A percentile compares a stretch with the other conserved stretches of the same genome.
phyloP scores from a whole-genome alignment of 2,329 filamentous ascomycete genomes.

The Fusarium albosuccineum region DNA sequence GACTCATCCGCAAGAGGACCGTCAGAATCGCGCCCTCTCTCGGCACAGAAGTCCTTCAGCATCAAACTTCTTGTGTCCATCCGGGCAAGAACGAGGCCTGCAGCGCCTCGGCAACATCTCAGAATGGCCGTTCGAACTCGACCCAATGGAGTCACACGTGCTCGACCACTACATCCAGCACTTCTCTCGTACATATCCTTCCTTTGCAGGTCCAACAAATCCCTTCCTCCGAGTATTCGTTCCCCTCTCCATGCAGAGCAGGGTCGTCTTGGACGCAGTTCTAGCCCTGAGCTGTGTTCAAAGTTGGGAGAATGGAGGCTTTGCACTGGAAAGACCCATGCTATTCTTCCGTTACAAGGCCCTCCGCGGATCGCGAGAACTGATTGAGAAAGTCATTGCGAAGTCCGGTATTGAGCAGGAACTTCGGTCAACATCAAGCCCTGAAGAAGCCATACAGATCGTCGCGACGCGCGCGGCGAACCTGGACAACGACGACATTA shows the following conservation, averaged over 20 bases:
- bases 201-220: slow-evolving; percentile 29
- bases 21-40: background rate
- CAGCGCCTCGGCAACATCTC: slow-evolving; percentile 3
- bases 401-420: background rate
- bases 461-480: background rate
- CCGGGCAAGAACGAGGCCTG: too few relatives aligned
- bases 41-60: background rate
- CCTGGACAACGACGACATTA: background rate
- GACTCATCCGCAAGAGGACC: background rate
- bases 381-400: background rate
- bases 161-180: slow-evolving; percentile 37
- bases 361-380: slow-evolving; percentile 20
- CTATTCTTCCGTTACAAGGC: slow-evolving; percentile 28
- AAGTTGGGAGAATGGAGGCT: slow-evolving; percentile 34
- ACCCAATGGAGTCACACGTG: slow-evolving; percentile 19
- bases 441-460: background rate
- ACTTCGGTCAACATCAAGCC: background rate
- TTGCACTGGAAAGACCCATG: slow-evolving; percentile 22
- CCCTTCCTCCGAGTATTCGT: slow-evolving; percentile 36
- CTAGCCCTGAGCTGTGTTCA: slow-evolving; percentile 30
- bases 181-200: slow-evolving; percentile 35
- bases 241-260: slow-evolving; percentile 32
- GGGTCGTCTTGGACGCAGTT: slow-evolving; percentile 29
- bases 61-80: background rate
- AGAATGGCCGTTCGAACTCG: slow-evolving; percentile 30